These are phyloP conservation scores for Aureobasidium sp. DNA, from an alignment of 2,329 filamentous ascomycete genomes.

Conservation along the genomic window DNA sequence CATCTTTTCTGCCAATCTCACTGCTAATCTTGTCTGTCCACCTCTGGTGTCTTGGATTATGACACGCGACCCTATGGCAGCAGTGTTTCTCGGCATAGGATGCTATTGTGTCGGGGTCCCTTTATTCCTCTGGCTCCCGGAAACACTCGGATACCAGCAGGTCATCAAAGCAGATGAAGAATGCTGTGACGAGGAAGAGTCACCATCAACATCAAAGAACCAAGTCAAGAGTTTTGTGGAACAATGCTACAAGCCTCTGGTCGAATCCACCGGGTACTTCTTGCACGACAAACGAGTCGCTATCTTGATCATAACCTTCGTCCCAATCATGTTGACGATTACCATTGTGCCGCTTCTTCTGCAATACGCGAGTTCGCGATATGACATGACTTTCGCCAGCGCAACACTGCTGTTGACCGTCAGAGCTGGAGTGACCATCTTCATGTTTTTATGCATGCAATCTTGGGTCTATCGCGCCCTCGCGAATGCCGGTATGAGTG, in stretches of 20 bases:
- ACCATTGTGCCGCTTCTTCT: conserved; percentile 30
- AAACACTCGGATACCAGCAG: conserved; percentile 25
- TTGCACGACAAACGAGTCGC: conserved; percentile 25
- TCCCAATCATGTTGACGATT: conserved; percentile 22
- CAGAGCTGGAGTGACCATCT: conserved; percentile 22
- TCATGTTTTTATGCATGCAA: conserved; percentile 25
- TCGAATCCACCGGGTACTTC: conserved; percentile 23
- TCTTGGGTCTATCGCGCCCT: conserved; percentile 22
- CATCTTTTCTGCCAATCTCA: conserved; percentile 23
- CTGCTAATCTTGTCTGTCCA: conserved; percentile 25
- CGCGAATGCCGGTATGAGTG: conserved; percentile 17
- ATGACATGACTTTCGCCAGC: conserved; percentile 37
- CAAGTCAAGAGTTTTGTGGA: background rate
- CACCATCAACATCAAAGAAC: background rate
- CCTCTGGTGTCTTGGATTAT: conserved; percentile 28
- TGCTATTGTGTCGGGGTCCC: conserved; percentile 17
- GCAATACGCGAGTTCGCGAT: conserved; percentile 48
- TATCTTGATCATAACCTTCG: conserved; percentile 24
- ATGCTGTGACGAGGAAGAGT: background rate
- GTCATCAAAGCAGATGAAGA: too few species aligned
- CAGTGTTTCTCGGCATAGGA: conserved; percentile 22
- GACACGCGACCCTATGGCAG: conserved; percentile 27
- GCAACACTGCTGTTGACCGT: conserved; percentile 28
- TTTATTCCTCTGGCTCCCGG: conserved; percentile 23
- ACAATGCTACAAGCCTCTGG: background rate